phyloP scores from a whole-genome alignment of 2,329 filamentous ascomycete species.

The Neopestalotiopsis rosae region DNA sequence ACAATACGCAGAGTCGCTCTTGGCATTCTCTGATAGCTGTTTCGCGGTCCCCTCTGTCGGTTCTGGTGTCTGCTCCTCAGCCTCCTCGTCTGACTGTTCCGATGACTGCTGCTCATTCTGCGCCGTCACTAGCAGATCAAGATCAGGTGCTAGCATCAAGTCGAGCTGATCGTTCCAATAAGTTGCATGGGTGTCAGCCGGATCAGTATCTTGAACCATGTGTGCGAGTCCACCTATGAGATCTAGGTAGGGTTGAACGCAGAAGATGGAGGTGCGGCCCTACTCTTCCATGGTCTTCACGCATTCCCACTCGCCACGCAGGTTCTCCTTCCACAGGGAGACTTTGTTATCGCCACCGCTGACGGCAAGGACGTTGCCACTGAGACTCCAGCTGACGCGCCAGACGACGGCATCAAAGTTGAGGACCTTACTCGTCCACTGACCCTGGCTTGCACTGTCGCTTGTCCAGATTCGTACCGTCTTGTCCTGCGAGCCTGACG shows the following conservation, averaged over 20 bases:
- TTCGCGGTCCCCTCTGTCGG: too few species aligned
- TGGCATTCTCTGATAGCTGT: too few species aligned
- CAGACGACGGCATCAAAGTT: constrained; percentile 89
- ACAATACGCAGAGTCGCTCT: too few species aligned
- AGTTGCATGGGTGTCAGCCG: too few species aligned
- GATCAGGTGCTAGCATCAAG: too few species aligned
- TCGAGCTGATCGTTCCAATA: too few species aligned
- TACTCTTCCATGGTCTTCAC: constrained; percentile 96
- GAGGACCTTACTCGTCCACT: constrained; percentile 86
- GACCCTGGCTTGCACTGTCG: constrained; percentile 66
- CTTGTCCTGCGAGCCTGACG: constrained; percentile 93
- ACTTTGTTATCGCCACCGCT: constrained; percentile 96
- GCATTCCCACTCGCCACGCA: constrained; percentile 95
- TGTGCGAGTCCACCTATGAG: too few species aligned
- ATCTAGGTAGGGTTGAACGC: background rate
- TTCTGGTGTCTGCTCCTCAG: too few species aligned
- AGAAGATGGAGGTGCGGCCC: background rate
- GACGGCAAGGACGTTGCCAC: constrained; percentile 93
- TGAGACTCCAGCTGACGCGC: constrained; percentile 97
- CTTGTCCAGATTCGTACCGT: constrained; percentile 97
- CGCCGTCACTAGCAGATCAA: too few species aligned
- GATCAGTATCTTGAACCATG: too few species aligned
- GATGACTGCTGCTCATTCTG: too few species aligned
- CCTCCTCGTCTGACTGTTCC: too few species aligned
- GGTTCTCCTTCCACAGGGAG: constrained; percentile 96